Base-by-base conservation (phyloP, 1,284 basidiomycete species). In the Cutaneotrichosporon mucoides region DNA sequence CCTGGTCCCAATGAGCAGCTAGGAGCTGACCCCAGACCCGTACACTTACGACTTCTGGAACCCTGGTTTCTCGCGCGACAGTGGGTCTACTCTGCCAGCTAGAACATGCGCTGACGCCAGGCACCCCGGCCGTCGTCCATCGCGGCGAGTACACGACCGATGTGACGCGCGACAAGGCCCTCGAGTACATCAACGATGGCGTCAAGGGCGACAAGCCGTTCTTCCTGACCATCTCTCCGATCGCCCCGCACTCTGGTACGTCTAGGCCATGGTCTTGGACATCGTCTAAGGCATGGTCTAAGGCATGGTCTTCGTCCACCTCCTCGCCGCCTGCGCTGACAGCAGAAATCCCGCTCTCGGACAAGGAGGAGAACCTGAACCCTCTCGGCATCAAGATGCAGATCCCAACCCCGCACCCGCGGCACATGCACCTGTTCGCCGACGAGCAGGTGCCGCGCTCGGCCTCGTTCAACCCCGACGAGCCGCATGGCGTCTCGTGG, bases 41-140 rank as follows among this genome's bases (percentile, higher is more conserved):
- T 63, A 68, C 50, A 73, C 73, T 2, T 73, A 73, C 55, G 63
- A 69, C 61, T 73, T 72, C 61, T 68, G 65, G 67, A 67, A 68
- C 43, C 60, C 61, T 2, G 60, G 56, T 4, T 66, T 65, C 54
- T 63, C 63, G 5, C 61, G 64, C 5, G 63, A 66, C 61, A 66
- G 59, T 60, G 38, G 41, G 59, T n/a, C n/a, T n/a, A n/a, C n/a
- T n/a, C n/a, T n/a, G n/a, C n/a, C n/a, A n/a, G n/a, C n/a, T n/a
- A n/a, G n/a, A n/a, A n/a, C n/a, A n/a, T n/a, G n/a, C n/a, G n/a
- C n/a, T 47, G 45, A 59, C 24, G 1, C 1, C 50, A 66, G 66
- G 62, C 38, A 63, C 64, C 2, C 63, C 63, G 3, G 67, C 65
- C 37, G 61, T 54, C 36, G 58, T 68, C 9, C 65, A 67, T 52